Evolutionary conservation across 2,329 filamentous ascomycete genomes (phyloP).

Genomic region (Pseudopithomyces chartarum): DNA sequence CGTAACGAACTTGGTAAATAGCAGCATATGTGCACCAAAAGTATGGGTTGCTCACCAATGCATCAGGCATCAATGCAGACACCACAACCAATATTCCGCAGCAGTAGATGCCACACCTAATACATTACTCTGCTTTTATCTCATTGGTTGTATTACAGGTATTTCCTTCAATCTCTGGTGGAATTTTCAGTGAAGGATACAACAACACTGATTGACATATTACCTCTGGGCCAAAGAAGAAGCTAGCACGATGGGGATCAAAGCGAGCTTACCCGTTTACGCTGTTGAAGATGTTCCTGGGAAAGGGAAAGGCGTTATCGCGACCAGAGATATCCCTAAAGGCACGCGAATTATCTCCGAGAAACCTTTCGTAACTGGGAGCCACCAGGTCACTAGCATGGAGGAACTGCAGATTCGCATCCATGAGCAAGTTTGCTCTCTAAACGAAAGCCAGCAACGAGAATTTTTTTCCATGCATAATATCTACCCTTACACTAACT

Average conservation of each 20-base stretch:
- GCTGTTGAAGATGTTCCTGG: conserved; percentile 24
- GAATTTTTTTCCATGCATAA: conserved; percentile 39
- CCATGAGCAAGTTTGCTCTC: conserved; percentile 23
- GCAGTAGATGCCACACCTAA: too few species aligned
- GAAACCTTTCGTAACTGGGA: conserved; percentile 36
- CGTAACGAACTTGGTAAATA: too few species aligned
- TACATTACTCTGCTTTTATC: too few species aligned
- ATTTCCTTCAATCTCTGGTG: too few species aligned
- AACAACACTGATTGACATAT: too few species aligned
- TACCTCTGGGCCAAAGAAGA: too few species aligned
- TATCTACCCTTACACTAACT: conserved; percentile 25
- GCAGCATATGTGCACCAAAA: too few species aligned
- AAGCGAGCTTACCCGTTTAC: conserved; percentile 9
- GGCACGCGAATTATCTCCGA: conserved; percentile 50
- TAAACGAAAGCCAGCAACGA: conserved; percentile 26
- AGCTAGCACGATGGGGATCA: not conserved
- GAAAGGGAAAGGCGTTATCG: conserved; percentile 50
- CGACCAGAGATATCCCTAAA: conserved; percentile 40
- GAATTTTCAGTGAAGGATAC: too few species aligned
- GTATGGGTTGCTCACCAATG: too few species aligned
- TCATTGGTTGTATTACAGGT: too few species aligned
- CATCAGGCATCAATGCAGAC: too few species aligned
- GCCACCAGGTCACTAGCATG: conserved; percentile 15
- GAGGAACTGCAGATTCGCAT: conserved; percentile 19
- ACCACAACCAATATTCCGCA: too few species aligned